Evolutionary conservation across 441 rosid genomes (phyloP), one percentile per base, ranked within the genome.

Genomic region (Arabidopsis lyrata): DNA sequence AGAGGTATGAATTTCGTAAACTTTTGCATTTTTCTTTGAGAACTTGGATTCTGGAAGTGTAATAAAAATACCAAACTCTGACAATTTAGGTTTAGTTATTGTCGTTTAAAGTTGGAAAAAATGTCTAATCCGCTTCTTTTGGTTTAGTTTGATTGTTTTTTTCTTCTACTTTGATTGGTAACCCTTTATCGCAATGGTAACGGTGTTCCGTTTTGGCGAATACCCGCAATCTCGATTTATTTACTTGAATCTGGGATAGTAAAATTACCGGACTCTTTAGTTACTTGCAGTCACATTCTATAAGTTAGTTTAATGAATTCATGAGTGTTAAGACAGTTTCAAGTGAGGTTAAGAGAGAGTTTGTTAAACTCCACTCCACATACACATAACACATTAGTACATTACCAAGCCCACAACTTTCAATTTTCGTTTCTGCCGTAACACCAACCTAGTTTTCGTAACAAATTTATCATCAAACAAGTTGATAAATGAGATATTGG

Each of bases 41-140:
- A 57, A 63, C 60, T 62, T 55, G 29, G 39, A n/a, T 22, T 6
- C n/a, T 38, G 38, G n/a, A 69, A 62, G 45, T 76, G 66, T 76
- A 68, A 68, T 76, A 75, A 75, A 56, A 54, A 1, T 9, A 47
- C 5, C 18, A 44, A 44, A 50, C 53, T 5, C n/a, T 20, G 3
- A 50, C 57, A 65, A 5, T 65, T 6, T 18, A 47, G 44, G 54
- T 47, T 64, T 8, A 13, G 47, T 34, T 18, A 24, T 48, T 5
- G 49, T 53, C 45, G 3, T 63, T 10, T 10, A 29, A 29, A 11
- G 15, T 47, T 47, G 52, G 1, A n/a, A 41, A 41, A 41, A 1
- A 12, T 13, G 6, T 41, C 45, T 12, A 12, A 41, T 4, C n/a
- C 44, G 2, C 45, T 41, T 41, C 27, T 2, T 2, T 13, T 41